These are phyloP conservation scores for Geoglossum glabrum DNA, from an alignment of 495 filamentous ascomycete genomes.

Conservation along the genomic window DNA sequence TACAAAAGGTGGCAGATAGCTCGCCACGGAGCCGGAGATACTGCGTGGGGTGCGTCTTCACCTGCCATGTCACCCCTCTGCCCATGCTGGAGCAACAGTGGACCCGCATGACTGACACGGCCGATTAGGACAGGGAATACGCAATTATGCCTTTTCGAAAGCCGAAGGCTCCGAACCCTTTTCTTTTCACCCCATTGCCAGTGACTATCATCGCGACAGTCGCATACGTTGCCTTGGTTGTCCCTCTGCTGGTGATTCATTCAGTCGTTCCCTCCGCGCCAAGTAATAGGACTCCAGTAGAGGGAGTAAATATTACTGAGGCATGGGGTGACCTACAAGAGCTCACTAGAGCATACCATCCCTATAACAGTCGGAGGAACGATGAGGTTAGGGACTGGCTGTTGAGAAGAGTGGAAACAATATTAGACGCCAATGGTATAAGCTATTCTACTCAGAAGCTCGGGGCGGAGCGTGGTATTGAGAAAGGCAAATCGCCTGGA, in stretches of 20 bases:
- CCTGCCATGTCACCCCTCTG: background rate
- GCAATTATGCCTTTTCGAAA: background rate
- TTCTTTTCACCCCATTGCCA: constrained; percentile 11
- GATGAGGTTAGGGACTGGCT: constrained; percentile 63
- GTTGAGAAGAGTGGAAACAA: constrained; percentile 45
- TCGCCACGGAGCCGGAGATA: background rate
- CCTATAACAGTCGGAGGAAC: constrained; percentile 69
- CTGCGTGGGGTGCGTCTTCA: background rate
- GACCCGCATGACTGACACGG: background rate
- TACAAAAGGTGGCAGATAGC: background rate
- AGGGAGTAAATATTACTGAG: constrained; percentile 54
- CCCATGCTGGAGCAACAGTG: background rate
- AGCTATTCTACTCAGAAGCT: constrained; percentile 7
- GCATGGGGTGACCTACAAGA: constrained; percentile 71
- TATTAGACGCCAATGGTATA: constrained; percentile 36
- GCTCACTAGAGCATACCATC: constrained; percentile 61
- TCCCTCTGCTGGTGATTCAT: constrained; percentile 44
- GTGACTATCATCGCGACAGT: constrained; percentile 19
- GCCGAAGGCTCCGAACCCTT: background rate
- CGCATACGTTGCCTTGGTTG: constrained; percentile 21
- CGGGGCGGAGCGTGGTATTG: background rate
- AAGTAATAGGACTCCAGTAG: constrained; percentile 26
- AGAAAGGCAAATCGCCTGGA: background rate
- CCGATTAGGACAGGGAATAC: background rate
- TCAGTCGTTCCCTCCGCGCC: constrained; percentile 54